phyloP scores from a whole-genome alignment of 139 green algal genomes.

The Coccomyxa sp. region DNA sequence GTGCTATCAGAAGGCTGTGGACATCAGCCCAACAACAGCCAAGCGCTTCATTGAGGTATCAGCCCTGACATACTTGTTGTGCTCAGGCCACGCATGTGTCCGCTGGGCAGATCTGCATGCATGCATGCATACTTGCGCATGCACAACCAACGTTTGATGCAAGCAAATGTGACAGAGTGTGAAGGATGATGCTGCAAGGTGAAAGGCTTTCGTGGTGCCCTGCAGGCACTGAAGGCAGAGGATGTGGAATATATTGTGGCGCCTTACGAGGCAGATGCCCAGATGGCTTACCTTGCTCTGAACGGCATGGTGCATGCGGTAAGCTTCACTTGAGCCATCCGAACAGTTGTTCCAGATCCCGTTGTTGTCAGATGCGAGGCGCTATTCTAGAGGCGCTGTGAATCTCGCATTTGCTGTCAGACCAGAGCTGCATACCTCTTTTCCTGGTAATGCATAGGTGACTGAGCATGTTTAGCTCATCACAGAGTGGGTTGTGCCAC shows the following conservation, averaged over 20 bases:
- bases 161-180: too few species aligned
- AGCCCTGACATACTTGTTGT: background rate
- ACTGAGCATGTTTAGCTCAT: background rate
- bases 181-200: background rate
- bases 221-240: conserved; percentile 55
- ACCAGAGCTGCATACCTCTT: too few species aligned
- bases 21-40: conserved; percentile 83
- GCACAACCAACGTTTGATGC: too few species aligned
- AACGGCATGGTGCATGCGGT: conserved; percentile 76
- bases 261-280: conserved; percentile 96
- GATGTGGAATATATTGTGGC: conserved; percentile 85
- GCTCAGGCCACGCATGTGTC: background rate
- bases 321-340: background rate
- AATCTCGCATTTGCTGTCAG: background rate
- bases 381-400: too few species aligned
- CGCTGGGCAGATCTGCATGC: too few species aligned
- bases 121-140: too few species aligned
- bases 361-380: too few species aligned
- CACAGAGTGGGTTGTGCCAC: too few species aligned
- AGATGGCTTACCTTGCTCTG: conserved; percentile 86
- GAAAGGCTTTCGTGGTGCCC: background rate
- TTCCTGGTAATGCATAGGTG: too few species aligned
- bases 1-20: conserved; percentile 80
- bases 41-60: conserved; percentile 45
- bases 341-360: too few species aligned